Evolutionary conservation across 495 filamentous ascomycete genomes (phyloP).

Genomic region (Neurospora sp.): DNA sequence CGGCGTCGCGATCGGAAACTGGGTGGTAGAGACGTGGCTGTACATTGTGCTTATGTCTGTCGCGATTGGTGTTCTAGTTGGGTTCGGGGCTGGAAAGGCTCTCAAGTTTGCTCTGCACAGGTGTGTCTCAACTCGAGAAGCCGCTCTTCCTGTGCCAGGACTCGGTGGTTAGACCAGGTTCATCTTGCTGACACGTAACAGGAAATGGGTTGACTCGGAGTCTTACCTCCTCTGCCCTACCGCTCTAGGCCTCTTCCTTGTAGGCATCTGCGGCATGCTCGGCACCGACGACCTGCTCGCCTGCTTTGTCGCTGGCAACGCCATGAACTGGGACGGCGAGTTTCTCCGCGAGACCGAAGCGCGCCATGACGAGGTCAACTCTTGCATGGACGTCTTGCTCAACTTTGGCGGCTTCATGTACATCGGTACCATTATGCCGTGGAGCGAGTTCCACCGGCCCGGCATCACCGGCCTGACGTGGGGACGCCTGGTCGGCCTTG

Average conservation of each 20-base stretch:
- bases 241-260: slow-evolving; percentile 62
- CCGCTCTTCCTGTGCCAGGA: no score
- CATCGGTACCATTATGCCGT: slow-evolving; percentile 74
- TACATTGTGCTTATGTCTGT: slow-evolving; percentile 69
- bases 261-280: slow-evolving; percentile 72
- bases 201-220: slow-evolving; percentile 72
- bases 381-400: slow-evolving; percentile 63
- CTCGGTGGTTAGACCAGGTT: background rate
- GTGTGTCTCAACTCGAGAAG: slow-evolving; percentile 17
- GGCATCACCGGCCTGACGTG: slow-evolving; percentile 39
- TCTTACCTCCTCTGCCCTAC: slow-evolving; percentile 81
- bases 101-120: slow-evolving; percentile 28
- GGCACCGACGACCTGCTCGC: slow-evolving; percentile 86
- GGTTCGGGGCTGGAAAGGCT: slow-evolving; percentile 56
- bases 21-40: slow-evolving; percentile 74
- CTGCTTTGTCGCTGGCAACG: slow-evolving; percentile 83
- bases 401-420: slow-evolving; percentile 82
- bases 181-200: slow-evolving; percentile 18
- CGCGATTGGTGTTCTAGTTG: slow-evolving; percentile 58
- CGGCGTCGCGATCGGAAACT: slow-evolving; percentile 58
- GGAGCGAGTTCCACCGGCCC: slow-evolving; percentile 41
- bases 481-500: slow-evolving; percentile 58
- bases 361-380: slow-evolving; percentile 63
- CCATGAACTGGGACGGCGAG: slow-evolving; percentile 78
- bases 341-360: slow-evolving; percentile 74